Conservation (phyloP, 2,329 filamentous ascomycete species). For the Ceratocystis diversiconidia region DNA sequence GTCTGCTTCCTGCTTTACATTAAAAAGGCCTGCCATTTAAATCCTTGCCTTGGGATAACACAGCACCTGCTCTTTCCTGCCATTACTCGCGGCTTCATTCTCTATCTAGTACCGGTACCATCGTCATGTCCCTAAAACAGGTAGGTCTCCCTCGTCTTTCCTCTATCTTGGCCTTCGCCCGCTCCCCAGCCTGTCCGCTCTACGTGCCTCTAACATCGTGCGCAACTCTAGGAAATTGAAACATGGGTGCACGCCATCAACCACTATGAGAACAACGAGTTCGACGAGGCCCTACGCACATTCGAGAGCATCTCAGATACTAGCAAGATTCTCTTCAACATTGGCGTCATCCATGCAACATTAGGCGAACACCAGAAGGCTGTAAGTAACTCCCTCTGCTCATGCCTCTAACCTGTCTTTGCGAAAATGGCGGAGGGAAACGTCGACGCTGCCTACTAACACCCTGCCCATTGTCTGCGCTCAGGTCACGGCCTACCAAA, state of each 20-base stretch:
- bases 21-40: neutral
- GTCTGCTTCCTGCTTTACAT: neutral
- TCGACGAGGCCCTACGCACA: slow-evolving; percentile 70
- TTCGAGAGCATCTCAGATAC: slow-evolving; percentile 87
- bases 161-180: neutral
- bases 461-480: slow-evolving; percentile 15
- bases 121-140: slow-evolving; percentile 47
- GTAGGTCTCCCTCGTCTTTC: slow-evolving; percentile 27
- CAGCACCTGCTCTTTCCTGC: neutral
- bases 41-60: neutral
- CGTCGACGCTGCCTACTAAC: slow-evolving; percentile 19
- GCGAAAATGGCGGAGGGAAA: neutral
- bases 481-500: slow-evolving; percentile 88
- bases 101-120: slow-evolving; percentile 17
- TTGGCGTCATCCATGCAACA: slow-evolving; percentile 93
- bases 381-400: slow-evolving; percentile 40
- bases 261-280: slow-evolving; percentile 94
- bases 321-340: slow-evolving; percentile 97
- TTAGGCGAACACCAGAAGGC: slow-evolving; percentile 91
- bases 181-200: neutral
- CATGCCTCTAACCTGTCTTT: neutral
- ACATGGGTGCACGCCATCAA: slow-evolving; percentile 87
- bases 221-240: slow-evolving; percentile 69
- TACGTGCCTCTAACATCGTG: neutral
- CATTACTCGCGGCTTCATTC: neutral